Evolutionary conservation across 1,284 basidiomycete genomes (phyloP).

Genomic region (Pascua sp.): DNA sequence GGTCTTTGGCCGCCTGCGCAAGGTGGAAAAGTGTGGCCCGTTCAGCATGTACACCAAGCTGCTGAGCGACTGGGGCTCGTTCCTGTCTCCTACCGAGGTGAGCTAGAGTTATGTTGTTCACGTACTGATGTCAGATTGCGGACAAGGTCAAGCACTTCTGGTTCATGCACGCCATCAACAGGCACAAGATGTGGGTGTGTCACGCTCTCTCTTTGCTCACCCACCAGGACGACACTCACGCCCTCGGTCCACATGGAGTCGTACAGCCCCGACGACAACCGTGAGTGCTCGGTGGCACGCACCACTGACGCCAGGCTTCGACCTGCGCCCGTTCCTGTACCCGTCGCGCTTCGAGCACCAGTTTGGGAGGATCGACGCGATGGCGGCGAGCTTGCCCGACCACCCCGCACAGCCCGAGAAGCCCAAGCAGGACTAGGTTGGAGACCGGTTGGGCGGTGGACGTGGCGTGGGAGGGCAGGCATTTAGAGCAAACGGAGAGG

Average conservation of each 20-base stretch:
- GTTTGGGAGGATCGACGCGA: constrained; percentile 87
- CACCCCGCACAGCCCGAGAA: constrained; percentile 55
- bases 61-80: constrained; percentile 79
- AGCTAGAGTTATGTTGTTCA: constrained; percentile 12
- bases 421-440: constrained; percentile 52
- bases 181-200: constrained; percentile 81
- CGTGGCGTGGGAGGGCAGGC: too few relatives aligned
- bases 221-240: constrained; percentile 73
- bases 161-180: constrained; percentile 92
- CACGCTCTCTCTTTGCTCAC: not conserved
- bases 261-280: constrained; percentile 21
- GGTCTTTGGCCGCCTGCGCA: constrained; percentile 86
- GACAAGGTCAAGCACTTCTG: constrained; percentile 97
- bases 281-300: constrained; percentile 8
- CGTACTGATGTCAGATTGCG: constrained; percentile 63
- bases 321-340: constrained; percentile 93
- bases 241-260: constrained; percentile 91
- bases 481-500: too few relatives aligned
- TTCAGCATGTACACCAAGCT: constrained; percentile 96
- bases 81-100: constrained; percentile 65
- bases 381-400: constrained; percentile 70
- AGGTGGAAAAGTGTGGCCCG: constrained; percentile 95
- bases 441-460: not conserved
- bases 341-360: constrained; percentile 93
- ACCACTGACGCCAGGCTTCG: constrained; percentile 63